Conservation (phyloP, 306 rosid species). For the Inga oerstediana region DNA sequence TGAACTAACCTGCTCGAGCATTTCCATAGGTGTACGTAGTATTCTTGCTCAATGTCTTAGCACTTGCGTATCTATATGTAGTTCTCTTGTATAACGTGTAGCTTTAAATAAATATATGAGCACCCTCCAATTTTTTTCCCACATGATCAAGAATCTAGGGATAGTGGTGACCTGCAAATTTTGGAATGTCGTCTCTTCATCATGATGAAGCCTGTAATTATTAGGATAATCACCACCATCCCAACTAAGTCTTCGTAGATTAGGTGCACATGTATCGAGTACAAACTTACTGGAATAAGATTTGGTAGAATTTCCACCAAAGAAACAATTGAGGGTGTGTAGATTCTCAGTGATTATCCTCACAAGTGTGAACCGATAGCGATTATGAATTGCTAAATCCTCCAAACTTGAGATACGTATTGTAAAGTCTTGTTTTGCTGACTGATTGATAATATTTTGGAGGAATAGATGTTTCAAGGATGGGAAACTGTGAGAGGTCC, state of each 20-base stretch:
- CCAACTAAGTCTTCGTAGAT: neutral
- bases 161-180: neutral
- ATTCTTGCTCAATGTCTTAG: neutral
- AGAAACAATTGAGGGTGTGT: neutral
- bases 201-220: too few species aligned
- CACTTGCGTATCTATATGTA: neutral
- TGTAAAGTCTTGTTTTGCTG: neutral
- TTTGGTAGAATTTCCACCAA: neutral
- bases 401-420: neutral
- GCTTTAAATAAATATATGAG: neutral
- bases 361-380: neutral
- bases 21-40: neutral
- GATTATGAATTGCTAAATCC: neutral
- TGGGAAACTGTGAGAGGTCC: neutral
- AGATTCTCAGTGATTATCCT: neutral
- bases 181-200: neutral
- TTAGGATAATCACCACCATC: neutral
- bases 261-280: neutral
- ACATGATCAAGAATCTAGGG: neutral
- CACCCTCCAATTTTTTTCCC: neutral
- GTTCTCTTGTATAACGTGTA: neutral
- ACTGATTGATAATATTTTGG: neutral
- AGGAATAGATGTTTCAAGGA: neutral
- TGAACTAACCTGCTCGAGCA: neutral
- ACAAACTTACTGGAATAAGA: neutral